Evolutionary conservation across 352 stramenopile genomes (phyloP).

Genomic region (Phytophthora lateralis): DNA sequence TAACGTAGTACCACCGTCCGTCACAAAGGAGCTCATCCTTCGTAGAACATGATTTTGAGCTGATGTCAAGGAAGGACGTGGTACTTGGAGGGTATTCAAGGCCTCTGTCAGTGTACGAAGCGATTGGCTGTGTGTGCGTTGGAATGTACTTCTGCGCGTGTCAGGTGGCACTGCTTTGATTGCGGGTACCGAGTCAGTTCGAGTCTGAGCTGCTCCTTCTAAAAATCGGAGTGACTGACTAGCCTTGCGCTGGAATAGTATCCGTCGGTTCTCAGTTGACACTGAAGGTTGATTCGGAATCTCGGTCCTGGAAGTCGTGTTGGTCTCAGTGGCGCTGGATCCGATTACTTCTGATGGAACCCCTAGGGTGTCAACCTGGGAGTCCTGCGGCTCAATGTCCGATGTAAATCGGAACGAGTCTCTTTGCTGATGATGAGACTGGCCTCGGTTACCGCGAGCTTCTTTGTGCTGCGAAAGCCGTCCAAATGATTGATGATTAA

Average conservation of each 20-base stretch:
- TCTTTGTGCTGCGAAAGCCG: background rate
- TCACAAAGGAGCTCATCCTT: conserved; percentile 34
- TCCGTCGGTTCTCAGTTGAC: background rate
- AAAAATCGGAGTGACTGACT: conserved; percentile 30
- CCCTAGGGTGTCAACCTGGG: background rate
- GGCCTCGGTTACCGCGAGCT: background rate
- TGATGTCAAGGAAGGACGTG: conserved; percentile 4
- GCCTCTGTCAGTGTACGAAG: conserved; percentile 20
- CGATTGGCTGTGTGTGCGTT: conserved; percentile 26
- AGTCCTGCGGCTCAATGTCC: conserved; percentile 15
- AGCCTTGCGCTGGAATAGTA: conserved; percentile 18
- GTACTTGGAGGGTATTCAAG: conserved; percentile 2
- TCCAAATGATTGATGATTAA: conserved; percentile 2
- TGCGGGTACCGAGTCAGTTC: conserved; percentile 4
- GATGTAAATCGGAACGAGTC: conserved; percentile 19
- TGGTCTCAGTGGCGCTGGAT: background rate
- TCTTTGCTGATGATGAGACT: background rate
- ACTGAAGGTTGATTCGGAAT: background rate
- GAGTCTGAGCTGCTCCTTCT: conserved; percentile 7
- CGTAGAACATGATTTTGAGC: conserved; percentile 20
- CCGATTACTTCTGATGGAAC: background rate
- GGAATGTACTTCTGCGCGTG: conserved; percentile 13
- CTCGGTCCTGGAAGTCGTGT: background rate
- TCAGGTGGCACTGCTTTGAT: background rate
- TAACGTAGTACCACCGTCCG: conserved; percentile 5